Base-by-base conservation (phyloP, 495 filamentous ascomycete genomes). In the Clohesyomyces aquaticus region DNA sequence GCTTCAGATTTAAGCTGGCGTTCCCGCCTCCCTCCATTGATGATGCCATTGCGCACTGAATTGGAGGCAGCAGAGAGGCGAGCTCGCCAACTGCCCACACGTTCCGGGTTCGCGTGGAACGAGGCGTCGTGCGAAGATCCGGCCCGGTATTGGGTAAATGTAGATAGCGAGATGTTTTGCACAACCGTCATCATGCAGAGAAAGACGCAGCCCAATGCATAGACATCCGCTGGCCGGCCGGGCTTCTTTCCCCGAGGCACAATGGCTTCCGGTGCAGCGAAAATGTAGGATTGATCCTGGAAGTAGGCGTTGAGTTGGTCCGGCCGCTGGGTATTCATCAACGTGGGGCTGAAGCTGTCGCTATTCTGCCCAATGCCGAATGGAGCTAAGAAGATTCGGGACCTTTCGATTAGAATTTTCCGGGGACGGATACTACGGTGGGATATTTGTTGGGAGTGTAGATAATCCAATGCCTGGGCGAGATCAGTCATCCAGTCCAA, bases 401-500 rank as follows among this genome's bases (percentile, higher is more conserved):
- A 60, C 12, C 66, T 56, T 28, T 73, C 65, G 42, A 73, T 64
- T 12, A 73, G 66, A 47, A 73, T 71, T 51, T 73, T 73, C 1
- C 56, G 50, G 9, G 71, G 71, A 10, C 71, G 65, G 28, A 73
- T 67, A 42, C 26, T 28, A 6, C 66, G 54, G 49, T 73, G 71
- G 1, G 29, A 49, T 4, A 71, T 63, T n/a, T 68, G 59, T 11
- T 59, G 56, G 8, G 54, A 52, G 43, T 73, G 71, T 1, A 73
- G 26, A 51, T 67, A 71, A 11, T 65, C 71, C 3, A 73, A 16
- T 1, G 69, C 71, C 18, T 70, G 61, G 12, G 69, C 59, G 11
- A 73, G 71, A 42, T 73, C 69, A 23, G 63, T 41, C 46, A 71
- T 70, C 71, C 71, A 73, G 47, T 65, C 69, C 21, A 73, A 45